Evolutionary conservation across 2,329 filamentous ascomycete species (phyloP).

Genomic region (Trichoderma sp.): DNA sequence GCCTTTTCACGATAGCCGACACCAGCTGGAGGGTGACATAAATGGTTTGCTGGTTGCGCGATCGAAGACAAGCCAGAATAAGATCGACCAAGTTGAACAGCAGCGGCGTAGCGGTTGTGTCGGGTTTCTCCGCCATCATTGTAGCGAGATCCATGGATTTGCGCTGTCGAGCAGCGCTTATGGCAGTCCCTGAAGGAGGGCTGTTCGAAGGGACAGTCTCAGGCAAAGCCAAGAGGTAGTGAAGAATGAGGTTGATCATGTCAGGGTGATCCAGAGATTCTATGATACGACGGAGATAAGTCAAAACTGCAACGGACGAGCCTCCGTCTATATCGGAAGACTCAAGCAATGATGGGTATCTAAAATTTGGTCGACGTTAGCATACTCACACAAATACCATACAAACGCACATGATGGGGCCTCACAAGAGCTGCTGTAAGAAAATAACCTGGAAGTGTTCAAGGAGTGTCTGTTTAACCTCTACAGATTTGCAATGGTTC

Average conservation of each 20-base stretch:
- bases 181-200: slow-evolving; percentile 51
- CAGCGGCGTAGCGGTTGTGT: slow-evolving; percentile 75
- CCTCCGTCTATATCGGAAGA: slow-evolving; percentile 97
- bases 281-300: slow-evolving; percentile 87
- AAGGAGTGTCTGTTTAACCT: slow-evolving; percentile 89
- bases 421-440: slow-evolving; percentile 87
- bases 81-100: slow-evolving; percentile 94
- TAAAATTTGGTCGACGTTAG: slow-evolving; percentile 41
- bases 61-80: slow-evolving; percentile 81
- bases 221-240: slow-evolving; percentile 85
- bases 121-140: slow-evolving; percentile 74
- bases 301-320: slow-evolving; percentile 93
- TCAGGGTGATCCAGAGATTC: slow-evolving; percentile 92
- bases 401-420: slow-evolving; percentile 28
- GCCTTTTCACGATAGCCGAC: slow-evolving; percentile 81
- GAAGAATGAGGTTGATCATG: slow-evolving; percentile 89
- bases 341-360: slow-evolving; percentile 92
- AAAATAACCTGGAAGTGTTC: slow-evolving; percentile 98
- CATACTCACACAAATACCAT: neutral
- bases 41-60: slow-evolving; percentile 84
- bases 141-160: slow-evolving; percentile 88
- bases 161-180: slow-evolving; percentile 74
- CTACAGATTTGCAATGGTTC: slow-evolving; percentile 88
- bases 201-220: slow-evolving; percentile 50
- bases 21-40: slow-evolving; percentile 86